A percentile compares a stretch with the other conserved stretches of the same genome.
Conservation (phyloP, 2,329 filamentous ascomycete genomes). For the Fusarium begoniae region DNA sequence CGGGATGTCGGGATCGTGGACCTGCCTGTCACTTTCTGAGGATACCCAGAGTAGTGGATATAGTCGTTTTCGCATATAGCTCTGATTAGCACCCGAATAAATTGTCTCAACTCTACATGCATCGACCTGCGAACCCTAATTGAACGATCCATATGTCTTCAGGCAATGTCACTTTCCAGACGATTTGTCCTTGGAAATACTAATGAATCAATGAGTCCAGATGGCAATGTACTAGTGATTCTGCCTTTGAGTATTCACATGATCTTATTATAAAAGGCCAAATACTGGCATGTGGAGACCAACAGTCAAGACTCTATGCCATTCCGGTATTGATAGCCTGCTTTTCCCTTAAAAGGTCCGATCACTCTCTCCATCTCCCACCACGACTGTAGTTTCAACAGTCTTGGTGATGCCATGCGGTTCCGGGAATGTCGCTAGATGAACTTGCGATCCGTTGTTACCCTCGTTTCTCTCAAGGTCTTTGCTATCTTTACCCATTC, state of each 20-base stretch:
- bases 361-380: constrained; percentile 15
- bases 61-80: neutral
- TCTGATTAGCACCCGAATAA: neutral
- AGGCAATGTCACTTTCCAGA: too few species aligned
- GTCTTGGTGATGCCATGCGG: constrained; percentile 28
- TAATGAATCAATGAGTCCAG: neutral
- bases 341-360: neutral
- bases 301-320: neutral
- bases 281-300: neutral
- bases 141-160: neutral
- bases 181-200: too few species aligned
- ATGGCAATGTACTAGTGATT: neutral
- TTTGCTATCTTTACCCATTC: constrained; percentile 14
- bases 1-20: constrained; percentile 19
- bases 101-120: neutral
- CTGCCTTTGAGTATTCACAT: accelerated
- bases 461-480: neutral
- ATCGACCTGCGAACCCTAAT: accelerated
- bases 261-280: too few species aligned
- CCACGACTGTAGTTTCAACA: constrained; percentile 23
- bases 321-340: too few species aligned
- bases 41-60: neutral
- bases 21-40: constrained; percentile 12
- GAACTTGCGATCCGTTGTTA: constrained; percentile 12
- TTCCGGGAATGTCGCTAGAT: constrained; percentile 7